Evolutionary conservation across 768 basidiomycete species (phyloP).

Genomic region (Trametes villosa): DNA sequence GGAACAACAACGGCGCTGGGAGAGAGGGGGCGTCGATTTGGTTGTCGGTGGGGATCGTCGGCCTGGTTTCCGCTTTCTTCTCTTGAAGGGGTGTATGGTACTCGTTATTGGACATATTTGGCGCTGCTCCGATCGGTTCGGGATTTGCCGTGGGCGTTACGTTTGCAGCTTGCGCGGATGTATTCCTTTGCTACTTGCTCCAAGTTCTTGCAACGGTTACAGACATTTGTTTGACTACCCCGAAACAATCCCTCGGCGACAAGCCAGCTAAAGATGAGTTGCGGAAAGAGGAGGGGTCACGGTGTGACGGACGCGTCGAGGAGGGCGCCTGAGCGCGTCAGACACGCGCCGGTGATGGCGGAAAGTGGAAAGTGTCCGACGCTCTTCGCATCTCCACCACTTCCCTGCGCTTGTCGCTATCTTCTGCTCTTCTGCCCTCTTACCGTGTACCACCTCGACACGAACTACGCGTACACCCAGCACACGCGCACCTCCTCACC

Average conservation of each 20-base stretch:
- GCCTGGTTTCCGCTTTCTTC: slow-evolving; percentile 14
- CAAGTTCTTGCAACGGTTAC: too few species aligned
- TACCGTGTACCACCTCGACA: too few species aligned
- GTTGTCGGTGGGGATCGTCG: slow-evolving; percentile 10
- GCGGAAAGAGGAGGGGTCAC: slow-evolving; percentile 1
- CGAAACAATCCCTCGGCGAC: too few species aligned
- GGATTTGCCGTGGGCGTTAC: too few species aligned
- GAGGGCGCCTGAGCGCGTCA: slow-evolving; percentile 6
- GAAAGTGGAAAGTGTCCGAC: neutral
- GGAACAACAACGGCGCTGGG: slow-evolving; percentile 11
- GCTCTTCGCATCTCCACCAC: neutral
- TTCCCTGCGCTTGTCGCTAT: neutral
- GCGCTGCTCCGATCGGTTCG: too few species aligned
- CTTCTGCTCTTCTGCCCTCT: neutral
- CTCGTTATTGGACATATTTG: too few species aligned
- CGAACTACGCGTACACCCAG: neutral
- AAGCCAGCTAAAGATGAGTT: neutral
- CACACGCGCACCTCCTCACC: neutral
- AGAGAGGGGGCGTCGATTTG: slow-evolving; percentile 1
- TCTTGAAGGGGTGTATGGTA: too few species aligned
- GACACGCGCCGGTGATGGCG: slow-evolving; percentile 9
- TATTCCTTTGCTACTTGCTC: too few species aligned
- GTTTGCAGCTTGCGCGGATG: too few species aligned
- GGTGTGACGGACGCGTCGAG: slow-evolving; percentile 22
- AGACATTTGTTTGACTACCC: too few species aligned